Conservation (phyloP, 176 grass and related monocot genomes). For the Aegilops tauschii region DNA sequence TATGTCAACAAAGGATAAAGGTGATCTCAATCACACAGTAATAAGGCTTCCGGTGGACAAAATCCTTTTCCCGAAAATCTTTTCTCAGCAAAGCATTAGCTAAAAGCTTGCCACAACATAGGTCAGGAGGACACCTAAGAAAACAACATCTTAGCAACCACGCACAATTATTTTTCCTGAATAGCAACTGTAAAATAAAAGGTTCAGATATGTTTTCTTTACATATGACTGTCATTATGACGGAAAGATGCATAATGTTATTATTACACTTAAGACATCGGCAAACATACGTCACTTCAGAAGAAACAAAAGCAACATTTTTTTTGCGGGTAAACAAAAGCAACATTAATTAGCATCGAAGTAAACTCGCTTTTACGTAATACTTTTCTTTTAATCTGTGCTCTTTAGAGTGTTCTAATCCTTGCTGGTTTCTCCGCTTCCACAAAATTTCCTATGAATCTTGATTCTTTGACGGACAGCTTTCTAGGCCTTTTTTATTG, state of each 20-base stretch:
- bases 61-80: neutral
- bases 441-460: neutral
- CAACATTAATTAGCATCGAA: conserved; percentile 37
- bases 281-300: neutral
- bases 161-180: neutral
- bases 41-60: neutral
- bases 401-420: neutral
- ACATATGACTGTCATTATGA: neutral
- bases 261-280: neutral
- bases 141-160: conserved; percentile 26
- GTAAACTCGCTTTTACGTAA: conserved; percentile 8
- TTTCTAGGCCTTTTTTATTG: neutral
- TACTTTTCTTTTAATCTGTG: neutral
- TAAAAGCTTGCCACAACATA: conserved; percentile 6
- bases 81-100: neutral
- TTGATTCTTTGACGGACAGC: conserved; percentile 17
- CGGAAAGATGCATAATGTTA: conserved; percentile 1
- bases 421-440: neutral
- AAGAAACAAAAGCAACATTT: conserved; percentile 27
- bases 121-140: neutral
- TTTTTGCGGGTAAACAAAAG: neutral
- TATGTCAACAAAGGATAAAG: conserved; percentile 1
- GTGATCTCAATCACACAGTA: conserved; percentile 14
- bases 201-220: conserved; percentile 16
- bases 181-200: neutral